Percentiles rank a stretch among this genome's conserved stretches.
Conservation (phyloP, 1,284 basidiomycete species). For the Pterula multifida region DNA sequence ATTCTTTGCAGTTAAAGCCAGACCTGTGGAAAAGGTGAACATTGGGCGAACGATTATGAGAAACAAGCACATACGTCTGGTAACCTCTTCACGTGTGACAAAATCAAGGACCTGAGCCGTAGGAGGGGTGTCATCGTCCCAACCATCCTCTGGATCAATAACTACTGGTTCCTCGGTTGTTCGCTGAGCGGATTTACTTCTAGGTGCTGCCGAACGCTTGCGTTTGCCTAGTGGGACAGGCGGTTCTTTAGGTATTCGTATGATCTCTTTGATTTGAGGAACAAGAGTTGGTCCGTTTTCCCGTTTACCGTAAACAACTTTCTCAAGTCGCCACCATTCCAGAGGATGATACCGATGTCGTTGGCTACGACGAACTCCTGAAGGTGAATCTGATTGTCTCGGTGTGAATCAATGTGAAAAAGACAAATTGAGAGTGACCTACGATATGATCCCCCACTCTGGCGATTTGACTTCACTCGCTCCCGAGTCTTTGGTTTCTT, state of each 20-base stretch:
- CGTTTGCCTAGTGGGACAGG: slow-evolving; percentile 37
- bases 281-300: slow-evolving; percentile 42
- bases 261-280: slow-evolving; percentile 74
- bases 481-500: neutral
- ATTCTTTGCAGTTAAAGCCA: slow-evolving; percentile 64
- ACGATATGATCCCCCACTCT: neutral
- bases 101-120: slow-evolving; percentile 65
- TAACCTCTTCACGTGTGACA: slow-evolving; percentile 44
- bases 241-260: slow-evolving; percentile 64
- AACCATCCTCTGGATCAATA: slow-evolving; percentile 66
- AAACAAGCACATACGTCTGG: slow-evolving; percentile 47
- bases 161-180: slow-evolving; percentile 21
- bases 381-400: slow-evolving; percentile 19
- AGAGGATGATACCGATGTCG: slow-evolving; percentile 70
- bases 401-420: slow-evolving; percentile 1
- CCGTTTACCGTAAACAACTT: slow-evolving; percentile 66
- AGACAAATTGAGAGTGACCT: slow-evolving; percentile 6
- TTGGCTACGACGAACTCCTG: slow-evolving; percentile 65
- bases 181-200: slow-evolving; percentile 22
- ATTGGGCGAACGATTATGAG: neutral
- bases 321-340: slow-evolving; percentile 91
- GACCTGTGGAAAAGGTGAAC: slow-evolving; percentile 30
- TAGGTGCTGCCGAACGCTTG: slow-evolving; percentile 24
- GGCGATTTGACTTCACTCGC: neutral
- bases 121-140: slow-evolving; percentile 74